Evolutionary conservation across 1,139 yeast genomes (phyloP), one percentile per base, ranked within the genome.

Genomic region (Protomyces gravidus): DNA sequence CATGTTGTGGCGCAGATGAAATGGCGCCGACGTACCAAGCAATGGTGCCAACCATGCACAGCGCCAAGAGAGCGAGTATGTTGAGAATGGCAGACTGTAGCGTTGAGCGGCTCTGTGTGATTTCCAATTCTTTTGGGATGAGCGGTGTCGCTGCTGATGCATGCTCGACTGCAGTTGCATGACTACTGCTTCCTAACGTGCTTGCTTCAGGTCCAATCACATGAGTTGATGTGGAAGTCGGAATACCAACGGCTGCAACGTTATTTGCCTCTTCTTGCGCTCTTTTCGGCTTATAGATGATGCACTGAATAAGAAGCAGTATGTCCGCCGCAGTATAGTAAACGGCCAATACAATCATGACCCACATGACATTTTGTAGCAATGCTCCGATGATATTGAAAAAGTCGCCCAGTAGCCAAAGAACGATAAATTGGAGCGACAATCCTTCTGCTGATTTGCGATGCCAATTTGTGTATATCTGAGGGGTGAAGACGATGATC

Each of bases 271-370:
- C 30, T 5, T 17, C 42, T 25, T 45, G 32, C 48, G 53, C 59
- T 19, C 42, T 56, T 26, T 53, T 36, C 9, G 23, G 17, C 15
- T 63, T 58, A 64, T 75, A 75, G 71, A 86, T 86, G 47, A 79
- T 67, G 68, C 82, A 86, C 15, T 89, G 84, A 5, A 71, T 67
- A 23, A 87, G 76, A 73, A 86, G 82, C 68, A 85, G 70, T 25
- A 77, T 70, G 69, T 92, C 98, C 0, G 97, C 97, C 32, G 86
- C 72, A 0, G 97, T 89, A 71, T 92, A 92, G 72, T 90, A 92
- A 0, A 90, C 79, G 2, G 97, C 97, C 64, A 92, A 78, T 5
- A 90, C 81, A 25, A 65, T 57, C 42, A 86, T 89, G 66, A 85
- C 85, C 1, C 90, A 87, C 55, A 86, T 75, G 52, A 86, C 75